Conservation (phyloP, 345 rosid genomes). For the Mangifera indica region DNA sequence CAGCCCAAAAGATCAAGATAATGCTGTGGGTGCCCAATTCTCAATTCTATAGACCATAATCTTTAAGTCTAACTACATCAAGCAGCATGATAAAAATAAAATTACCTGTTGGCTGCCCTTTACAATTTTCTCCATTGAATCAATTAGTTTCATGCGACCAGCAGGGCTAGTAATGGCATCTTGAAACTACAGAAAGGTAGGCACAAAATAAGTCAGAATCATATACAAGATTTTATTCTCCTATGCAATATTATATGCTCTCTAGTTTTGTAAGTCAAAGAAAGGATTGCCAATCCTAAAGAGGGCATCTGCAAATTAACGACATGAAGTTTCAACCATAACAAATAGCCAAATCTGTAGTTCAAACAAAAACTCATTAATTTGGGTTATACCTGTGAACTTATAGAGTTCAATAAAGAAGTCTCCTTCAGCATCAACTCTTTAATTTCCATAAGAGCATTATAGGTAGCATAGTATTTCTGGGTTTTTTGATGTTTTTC, state of each 20-base stretch:
- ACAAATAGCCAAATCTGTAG: not conserved
- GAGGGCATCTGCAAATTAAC: not conserved
- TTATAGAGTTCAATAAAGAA: constrained; percentile 72
- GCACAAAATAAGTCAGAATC: constrained; percentile 12
- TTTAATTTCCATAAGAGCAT: constrained; percentile 79
- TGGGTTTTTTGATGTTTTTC: constrained; percentile 75
- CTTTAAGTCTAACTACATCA: not conserved
- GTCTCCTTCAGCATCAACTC: constrained; percentile 87
- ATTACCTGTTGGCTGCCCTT: constrained; percentile 79
- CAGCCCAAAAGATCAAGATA: not conserved
- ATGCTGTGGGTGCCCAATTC: not conserved
- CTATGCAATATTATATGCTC: not conserved
- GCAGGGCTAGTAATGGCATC: constrained; percentile 61
- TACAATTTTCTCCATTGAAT: constrained; percentile 81
- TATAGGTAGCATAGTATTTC: constrained; percentile 77
- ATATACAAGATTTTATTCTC: not conserved
- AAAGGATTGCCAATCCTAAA: not conserved
- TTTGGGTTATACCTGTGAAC: constrained; percentile 57
- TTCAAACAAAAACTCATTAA: constrained; percentile 4
- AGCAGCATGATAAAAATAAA: not conserved
- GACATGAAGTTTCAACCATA: not conserved
- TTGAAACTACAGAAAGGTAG: constrained; percentile 55
- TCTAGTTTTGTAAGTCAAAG: not conserved
- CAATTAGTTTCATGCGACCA: constrained; percentile 64
- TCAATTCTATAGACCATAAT: not conserved